phyloP scores from a whole-genome alignment of 2,329 filamentous ascomycete species.

The Fusarium annulatum region DNA sequence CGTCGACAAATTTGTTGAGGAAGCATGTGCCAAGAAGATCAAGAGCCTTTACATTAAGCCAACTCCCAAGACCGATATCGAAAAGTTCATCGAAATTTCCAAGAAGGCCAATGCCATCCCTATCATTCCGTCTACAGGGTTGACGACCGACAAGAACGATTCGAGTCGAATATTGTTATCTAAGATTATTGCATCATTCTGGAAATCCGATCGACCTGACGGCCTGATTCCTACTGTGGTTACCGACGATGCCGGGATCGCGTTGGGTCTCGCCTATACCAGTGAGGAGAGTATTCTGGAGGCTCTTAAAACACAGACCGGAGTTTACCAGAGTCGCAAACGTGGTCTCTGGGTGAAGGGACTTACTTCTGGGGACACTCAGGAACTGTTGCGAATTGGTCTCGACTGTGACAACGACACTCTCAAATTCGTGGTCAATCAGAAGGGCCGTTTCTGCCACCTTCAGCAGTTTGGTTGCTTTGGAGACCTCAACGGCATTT shows the following conservation, averaged over 20 bases:
- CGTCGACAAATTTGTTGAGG: slow-evolving; percentile 57
- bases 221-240: slow-evolving; percentile 90
- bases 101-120: slow-evolving; percentile 71
- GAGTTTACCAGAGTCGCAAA: slow-evolving; percentile 97
- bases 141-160: slow-evolving; percentile 76
- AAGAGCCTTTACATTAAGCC: slow-evolving; percentile 64
- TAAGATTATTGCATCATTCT: slow-evolving; percentile 77
- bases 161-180: slow-evolving; percentile 68
- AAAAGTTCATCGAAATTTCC: slow-evolving; percentile 59
- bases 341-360: slow-evolving; percentile 97
- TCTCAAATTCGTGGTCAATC: slow-evolving; percentile 87
- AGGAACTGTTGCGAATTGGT: slow-evolving; percentile 85
- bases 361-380: slow-evolving; percentile 91
- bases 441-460: slow-evolving; percentile 95
- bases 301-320: slow-evolving; percentile 79
- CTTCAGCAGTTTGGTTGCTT: slow-evolving; percentile 93
- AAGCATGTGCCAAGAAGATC: slow-evolving; percentile 58
- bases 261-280: slow-evolving; percentile 93
- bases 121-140: slow-evolving; percentile 75
- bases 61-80: slow-evolving; percentile 57
- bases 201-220: slow-evolving; percentile 84
- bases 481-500: slow-evolving; percentile 82
- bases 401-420: slow-evolving; percentile 96
- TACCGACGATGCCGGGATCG: slow-evolving; percentile 85
- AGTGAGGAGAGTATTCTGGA: slow-evolving; percentile 90